phyloP scores from a whole-genome alignment of 1,284 basidiomycete species.

The Cryptococcus sp. region DNA sequence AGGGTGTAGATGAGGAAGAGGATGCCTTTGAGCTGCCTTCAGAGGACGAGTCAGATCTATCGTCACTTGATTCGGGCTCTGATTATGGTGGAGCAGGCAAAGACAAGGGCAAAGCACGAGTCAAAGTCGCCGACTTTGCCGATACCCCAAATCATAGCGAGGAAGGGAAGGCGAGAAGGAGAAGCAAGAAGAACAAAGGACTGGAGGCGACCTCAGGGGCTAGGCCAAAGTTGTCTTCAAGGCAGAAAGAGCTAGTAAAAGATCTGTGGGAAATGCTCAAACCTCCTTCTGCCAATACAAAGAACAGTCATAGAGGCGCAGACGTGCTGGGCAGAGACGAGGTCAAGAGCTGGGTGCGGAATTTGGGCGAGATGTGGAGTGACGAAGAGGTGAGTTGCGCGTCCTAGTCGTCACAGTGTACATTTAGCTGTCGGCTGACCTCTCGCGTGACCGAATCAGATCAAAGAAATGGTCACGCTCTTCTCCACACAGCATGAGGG shows the following conservation, averaged over 20 bases:
- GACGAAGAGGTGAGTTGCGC: slow-evolving; percentile 47
- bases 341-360: slow-evolving; percentile 44
- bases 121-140: slow-evolving; percentile 6
- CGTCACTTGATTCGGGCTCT: slow-evolving; percentile 22
- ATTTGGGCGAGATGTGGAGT: slow-evolving; percentile 51
- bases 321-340: slow-evolving; percentile 42
- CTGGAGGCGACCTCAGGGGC: slow-evolving; percentile 12
- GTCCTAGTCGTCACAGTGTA: not conserved
- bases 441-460: slow-evolving; percentile 21
- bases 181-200: slow-evolving; percentile 11
- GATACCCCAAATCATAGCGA: not conserved
- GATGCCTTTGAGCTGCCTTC: slow-evolving; percentile 32
- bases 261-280: slow-evolving; percentile 51
- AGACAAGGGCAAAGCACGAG: slow-evolving; percentile 10
- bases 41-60: slow-evolving; percentile 26
- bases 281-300: slow-evolving; percentile 14
- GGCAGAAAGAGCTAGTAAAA: slow-evolving; percentile 41
- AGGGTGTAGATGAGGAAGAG: slow-evolving; percentile 13
- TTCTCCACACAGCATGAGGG: slow-evolving; percentile 51
- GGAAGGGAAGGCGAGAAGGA: slow-evolving; percentile 1
- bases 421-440: not conserved
- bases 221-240: slow-evolving; percentile 27
- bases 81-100: slow-evolving; percentile 11
- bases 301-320: not conserved
- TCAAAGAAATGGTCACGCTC: slow-evolving; percentile 52